A percentile compares a stretch with the other conserved stretches of the same genome.
These are phyloP conservation scores for Talaromyces adpressus DNA, from an alignment of 495 filamentous ascomycete genomes.

Conservation along the genomic window DNA sequence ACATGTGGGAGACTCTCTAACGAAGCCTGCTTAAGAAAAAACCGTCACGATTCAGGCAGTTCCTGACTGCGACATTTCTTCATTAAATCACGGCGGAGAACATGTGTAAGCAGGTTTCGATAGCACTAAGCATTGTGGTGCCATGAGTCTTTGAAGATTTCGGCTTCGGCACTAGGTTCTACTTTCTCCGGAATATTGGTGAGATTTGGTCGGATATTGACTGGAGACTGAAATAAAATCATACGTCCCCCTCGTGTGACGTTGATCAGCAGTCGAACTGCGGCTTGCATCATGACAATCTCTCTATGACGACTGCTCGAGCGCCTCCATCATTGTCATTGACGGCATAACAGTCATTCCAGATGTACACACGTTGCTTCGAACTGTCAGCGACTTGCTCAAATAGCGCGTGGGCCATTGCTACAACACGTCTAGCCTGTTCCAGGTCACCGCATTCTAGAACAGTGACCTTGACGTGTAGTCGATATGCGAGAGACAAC, in stretches of 20 bases:
- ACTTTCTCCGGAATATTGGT: not conserved
- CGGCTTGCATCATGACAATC: not conserved
- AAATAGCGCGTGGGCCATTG: not conserved
- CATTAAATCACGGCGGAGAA: not conserved
- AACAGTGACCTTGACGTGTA: constrained; percentile 21
- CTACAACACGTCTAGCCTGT: constrained; percentile 28
- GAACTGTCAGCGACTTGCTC: not conserved
- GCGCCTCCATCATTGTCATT: constrained; percentile 1
- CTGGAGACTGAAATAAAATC: not conserved
- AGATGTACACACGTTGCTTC: not conserved
- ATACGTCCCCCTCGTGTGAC: not conserved
- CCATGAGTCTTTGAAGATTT: not conserved
- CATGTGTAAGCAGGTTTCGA: not conserved
- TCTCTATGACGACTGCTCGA: constrained; percentile 2
- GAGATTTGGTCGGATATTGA: too few species aligned
- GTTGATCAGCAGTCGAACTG: not conserved
- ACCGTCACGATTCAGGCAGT: not conserved
- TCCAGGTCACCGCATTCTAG: constrained; percentile 31
- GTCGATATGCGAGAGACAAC: constrained; percentile 15
- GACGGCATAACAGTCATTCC: not conserved
- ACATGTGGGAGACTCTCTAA: not conserved
- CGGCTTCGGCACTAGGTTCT: not conserved
- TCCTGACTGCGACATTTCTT: not conserved
- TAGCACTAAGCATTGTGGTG: not conserved
- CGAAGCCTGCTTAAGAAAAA: not conserved